Percentiles rank a stretch among this genome's conserved stretches.
These are phyloP conservation scores for Parietaria judaica DNA, from an alignment of 306 rosid species.

Conservation along the genomic window DNA sequence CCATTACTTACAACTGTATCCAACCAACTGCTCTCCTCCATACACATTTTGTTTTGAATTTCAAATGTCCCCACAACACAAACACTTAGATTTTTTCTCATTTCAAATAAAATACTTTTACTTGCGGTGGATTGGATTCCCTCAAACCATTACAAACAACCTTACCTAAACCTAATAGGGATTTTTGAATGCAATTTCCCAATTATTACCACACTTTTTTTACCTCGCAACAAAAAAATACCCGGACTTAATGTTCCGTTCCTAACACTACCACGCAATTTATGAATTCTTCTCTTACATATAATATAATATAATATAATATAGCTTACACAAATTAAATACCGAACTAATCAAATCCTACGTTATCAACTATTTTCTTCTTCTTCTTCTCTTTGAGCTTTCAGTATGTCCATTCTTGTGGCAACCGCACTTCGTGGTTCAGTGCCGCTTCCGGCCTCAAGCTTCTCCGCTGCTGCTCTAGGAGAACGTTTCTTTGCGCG, in stretches of 20 bases:
- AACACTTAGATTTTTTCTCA: background rate
- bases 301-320: no score
- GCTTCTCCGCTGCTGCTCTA: constrained; percentile 35
- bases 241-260: background rate
- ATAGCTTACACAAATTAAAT: no score
- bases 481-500: constrained; percentile 39
- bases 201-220: constrained; percentile 24
- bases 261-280: background rate
- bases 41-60: background rate
- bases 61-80: background rate
- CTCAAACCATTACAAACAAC: constrained; percentile 9
- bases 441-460: constrained; percentile 35
- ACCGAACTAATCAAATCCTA: no score
- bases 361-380: no score
- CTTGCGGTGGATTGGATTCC: constrained; percentile 7
- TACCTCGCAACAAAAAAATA: background rate
- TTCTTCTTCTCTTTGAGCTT: no score
- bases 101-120: constrained; percentile 11
- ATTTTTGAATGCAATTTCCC: constrained; percentile 25
- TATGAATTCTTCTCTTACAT: no score
- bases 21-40: constrained; percentile 1
- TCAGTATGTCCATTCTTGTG: constrained; percentile 88
- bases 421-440: constrained; percentile 48
- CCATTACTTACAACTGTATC: constrained; percentile 18
- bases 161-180: no score